phyloP scores from a whole-genome alignment of 345 rosid species.

The Brassica carinata region DNA sequence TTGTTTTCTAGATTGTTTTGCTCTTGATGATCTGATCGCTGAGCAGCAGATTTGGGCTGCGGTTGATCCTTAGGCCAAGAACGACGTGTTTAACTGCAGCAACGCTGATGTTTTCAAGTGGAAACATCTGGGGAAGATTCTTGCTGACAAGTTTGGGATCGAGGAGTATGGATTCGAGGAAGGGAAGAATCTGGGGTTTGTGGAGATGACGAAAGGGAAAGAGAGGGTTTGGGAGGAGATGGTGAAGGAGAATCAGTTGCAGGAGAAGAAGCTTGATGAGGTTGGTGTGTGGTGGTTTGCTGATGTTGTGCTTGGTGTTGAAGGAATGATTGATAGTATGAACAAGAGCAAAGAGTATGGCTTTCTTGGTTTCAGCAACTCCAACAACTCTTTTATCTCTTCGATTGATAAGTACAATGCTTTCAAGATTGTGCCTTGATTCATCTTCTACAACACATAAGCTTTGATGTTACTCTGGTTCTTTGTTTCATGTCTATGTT shows the following conservation, averaged over 20 bases:
- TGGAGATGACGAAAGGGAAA: background rate
- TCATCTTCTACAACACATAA: background rate
- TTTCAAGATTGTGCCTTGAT: background rate
- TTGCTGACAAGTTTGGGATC: background rate
- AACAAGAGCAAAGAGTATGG: too few relatives aligned
- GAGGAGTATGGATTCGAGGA: background rate
- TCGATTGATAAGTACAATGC: background rate
- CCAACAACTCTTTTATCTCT: background rate
- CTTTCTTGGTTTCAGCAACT: background rate
- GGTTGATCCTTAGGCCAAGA: too few relatives aligned
- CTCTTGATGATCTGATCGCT: background rate
- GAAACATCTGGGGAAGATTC: background rate
- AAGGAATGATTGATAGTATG: background rate
- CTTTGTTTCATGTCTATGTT: background rate
- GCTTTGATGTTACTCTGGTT: background rate
- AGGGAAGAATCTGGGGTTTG: background rate
- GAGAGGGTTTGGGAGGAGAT: background rate
- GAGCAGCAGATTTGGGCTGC: too few relatives aligned
- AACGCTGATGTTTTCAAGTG: too few relatives aligned
- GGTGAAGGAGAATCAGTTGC: background rate
- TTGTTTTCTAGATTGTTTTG: too few relatives aligned
- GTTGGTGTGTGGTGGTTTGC: background rate
- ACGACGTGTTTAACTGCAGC: too few relatives aligned
- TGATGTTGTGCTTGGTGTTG: background rate
- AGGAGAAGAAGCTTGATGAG: background rate